Conservation (phyloP, 2,329 filamentous ascomycete genomes). For the Xylaria sp. region DNA sequence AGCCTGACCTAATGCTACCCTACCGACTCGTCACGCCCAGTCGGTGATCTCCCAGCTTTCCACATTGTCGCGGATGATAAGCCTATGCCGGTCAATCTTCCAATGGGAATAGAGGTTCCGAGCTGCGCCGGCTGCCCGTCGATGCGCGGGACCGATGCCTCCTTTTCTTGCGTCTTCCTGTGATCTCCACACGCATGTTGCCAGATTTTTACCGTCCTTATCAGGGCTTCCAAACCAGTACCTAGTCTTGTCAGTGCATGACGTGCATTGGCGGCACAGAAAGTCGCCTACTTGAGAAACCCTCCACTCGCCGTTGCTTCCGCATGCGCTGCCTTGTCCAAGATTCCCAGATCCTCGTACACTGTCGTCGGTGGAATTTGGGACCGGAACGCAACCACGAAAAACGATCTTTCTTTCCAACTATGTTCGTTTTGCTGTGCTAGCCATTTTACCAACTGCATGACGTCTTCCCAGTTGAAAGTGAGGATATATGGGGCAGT, state of each 20-base stretch:
- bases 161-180: slow-evolving; percentile 69
- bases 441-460: slow-evolving; percentile 68
- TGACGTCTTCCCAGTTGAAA: slow-evolving; percentile 79
- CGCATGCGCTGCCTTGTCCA: slow-evolving; percentile 82
- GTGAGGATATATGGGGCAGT: slow-evolving; percentile 76
- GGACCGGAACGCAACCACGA: slow-evolving; percentile 86
- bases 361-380: slow-evolving; percentile 75
- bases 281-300: slow-evolving; percentile 74
- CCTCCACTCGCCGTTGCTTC: slow-evolving; percentile 85
- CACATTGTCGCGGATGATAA: slow-evolving; percentile 75
- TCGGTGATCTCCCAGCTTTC: slow-evolving; percentile 71
- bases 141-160: slow-evolving; percentile 68
- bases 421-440: slow-evolving; percentile 56
- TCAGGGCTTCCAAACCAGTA: slow-evolving; percentile 91
- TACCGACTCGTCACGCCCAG: slow-evolving; percentile 58
- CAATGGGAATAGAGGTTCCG: slow-evolving; percentile 73
- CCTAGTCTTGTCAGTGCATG: slow-evolving; percentile 54
- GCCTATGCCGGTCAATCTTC: slow-evolving; percentile 75
- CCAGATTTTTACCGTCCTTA: slow-evolving; percentile 77
- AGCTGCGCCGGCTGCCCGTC: slow-evolving; percentile 73
- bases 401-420: slow-evolving; percentile 76
- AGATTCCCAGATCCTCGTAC: slow-evolving; percentile 72
- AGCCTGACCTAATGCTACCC: slow-evolving; percentile 42
- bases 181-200: slow-evolving; percentile 78
- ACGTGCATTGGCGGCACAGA: slow-evolving; percentile 24